Evolutionary conservation across 768 basidiomycete species (phyloP), one percentile per base, ranked within the genome.

Genomic region (Boletus sp.): DNA sequence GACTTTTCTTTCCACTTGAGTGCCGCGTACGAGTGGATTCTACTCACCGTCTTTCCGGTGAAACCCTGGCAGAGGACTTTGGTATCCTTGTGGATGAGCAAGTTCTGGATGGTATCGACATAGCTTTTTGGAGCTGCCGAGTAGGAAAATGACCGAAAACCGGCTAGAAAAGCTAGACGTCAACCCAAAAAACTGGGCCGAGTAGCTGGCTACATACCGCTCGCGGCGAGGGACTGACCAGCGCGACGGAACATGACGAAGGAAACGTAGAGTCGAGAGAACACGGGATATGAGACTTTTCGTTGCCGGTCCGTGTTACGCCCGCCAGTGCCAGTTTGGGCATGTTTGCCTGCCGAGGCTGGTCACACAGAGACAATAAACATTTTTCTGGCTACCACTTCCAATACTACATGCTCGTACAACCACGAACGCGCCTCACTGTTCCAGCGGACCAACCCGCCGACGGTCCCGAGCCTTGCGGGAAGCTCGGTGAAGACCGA

Each of bases 51-150:
- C 85, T 97, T 98, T 70, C 95, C 95, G 13, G 94, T 98, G 64
- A 94, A 83, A 84, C 93, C 74, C 93, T 97, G 72, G 87, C 93
- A 59, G 85, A 79, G 76, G 42, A 99, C 96, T 74, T 85, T 94
- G 62, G 97, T 97, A 72, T 98, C 92, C 68, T 92, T 91, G 74
- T 91, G 83, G 65, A 99, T 88, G 63, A 87, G 84, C 59, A 99
- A 83, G 77, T 98, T 99, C 69, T 82, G 78, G 68, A 94, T 87
- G 46, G 93, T 94, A 68, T 90, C 88, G 51, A 87, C 92, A 72
- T 98, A 98, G 65, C 82, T 84, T 59, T 75, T 79, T 64, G 90
- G 82, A 62, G 84, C 68, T 41, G 82, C 81, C 61, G 93, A 89
- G 64, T 83, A 81, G 45, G 91, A 85, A 78, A 96, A 92, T 60